Percentiles rank a stretch among this genome's conserved stretches.
Evolutionary conservation across 1,284 basidiomycete genomes (phyloP).

Genomic region (Fomitopsis palustris): DNA sequence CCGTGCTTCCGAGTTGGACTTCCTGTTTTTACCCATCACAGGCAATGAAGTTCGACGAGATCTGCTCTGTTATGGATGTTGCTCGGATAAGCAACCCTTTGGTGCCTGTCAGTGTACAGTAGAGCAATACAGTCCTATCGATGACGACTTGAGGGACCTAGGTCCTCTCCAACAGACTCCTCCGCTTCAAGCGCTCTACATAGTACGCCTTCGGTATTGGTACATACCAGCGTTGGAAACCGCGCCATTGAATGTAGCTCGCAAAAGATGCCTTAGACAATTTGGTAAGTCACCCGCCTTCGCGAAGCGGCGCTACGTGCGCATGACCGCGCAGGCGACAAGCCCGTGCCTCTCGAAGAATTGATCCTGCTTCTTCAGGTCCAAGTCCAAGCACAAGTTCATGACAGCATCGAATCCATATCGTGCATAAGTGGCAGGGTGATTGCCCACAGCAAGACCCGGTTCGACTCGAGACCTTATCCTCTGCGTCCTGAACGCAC

Average conservation of each 20-base stretch:
- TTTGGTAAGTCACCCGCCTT: not conserved
- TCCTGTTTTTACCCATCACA: too few species aligned
- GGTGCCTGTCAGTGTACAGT: too few species aligned
- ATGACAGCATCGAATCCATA: not conserved
- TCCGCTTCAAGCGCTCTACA: not conserved
- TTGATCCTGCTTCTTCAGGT: not conserved
- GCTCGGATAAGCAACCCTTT: too few species aligned
- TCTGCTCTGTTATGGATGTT: too few species aligned
- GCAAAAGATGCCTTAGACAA: not conserved
- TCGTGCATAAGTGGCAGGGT: not conserved
- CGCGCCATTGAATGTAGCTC: not conserved
- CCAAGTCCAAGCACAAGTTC: not conserved
- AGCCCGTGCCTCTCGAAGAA: not conserved
- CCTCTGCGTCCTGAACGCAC: slow-evolving; percentile 2
- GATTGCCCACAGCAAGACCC: not conserved
- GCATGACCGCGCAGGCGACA: not conserved
- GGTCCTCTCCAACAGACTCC: too few species aligned
- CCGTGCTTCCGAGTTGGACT: too few species aligned
- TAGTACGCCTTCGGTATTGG: not conserved
- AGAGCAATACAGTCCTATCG: too few species aligned
- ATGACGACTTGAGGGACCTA: too few species aligned
- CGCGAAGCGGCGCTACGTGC: not conserved
- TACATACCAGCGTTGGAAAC: not conserved
- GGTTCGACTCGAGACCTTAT: not conserved
- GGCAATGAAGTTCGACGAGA: too few species aligned